Evolutionary conservation across 768 basidiomycete genomes (phyloP), one percentile per base, ranked within the genome.

Genomic region (Tricholomella constricta): DNA sequence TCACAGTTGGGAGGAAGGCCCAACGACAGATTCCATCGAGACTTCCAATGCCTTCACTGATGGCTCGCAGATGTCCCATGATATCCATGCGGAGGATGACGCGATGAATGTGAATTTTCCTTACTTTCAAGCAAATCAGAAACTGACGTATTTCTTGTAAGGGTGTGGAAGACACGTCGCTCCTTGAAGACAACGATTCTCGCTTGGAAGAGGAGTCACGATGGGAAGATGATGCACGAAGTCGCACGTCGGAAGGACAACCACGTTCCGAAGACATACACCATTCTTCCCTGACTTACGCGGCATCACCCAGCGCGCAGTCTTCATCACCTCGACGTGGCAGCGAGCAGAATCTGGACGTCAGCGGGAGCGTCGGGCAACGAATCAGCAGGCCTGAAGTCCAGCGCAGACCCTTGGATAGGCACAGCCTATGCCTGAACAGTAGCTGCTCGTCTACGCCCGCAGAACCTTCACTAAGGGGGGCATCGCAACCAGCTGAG

Each of bases 371-470:
- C 12, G 34, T 10, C 32, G 49, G 44, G 15, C 31, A 71, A 22
- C 72, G 81, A 38, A 82, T 85, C 52, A 83, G 71, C 47, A 75
- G 77, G 25, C 82, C 82, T 48, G 79, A 80, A 43, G 75, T 86
- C 17, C 76, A 80, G 53, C 69, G 76, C 47, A 73, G 80, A 31
- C 62, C 84, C 45, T 58, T 77, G 63, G 72, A 69, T 44, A 72
- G 75, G 57, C 67, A 78, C 37, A 80, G 80, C 6, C 44, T 29
- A 29, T 47, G 32, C 11, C 56, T 70, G 76, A 29, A 52, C 49
- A 31, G 22, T 6, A 61, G 62, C 26, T 59, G 56, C 27, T 37
- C 17, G 45, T 35, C 38, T 40, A 22, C 43, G 14, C 25, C 37
- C 19, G 25, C 9, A 31, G 2, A 22, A 40, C 10, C 23, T 25